phyloP scores from a whole-genome alignment of 2,329 filamentous ascomycete species.

The Phyllachora maydis region DNA sequence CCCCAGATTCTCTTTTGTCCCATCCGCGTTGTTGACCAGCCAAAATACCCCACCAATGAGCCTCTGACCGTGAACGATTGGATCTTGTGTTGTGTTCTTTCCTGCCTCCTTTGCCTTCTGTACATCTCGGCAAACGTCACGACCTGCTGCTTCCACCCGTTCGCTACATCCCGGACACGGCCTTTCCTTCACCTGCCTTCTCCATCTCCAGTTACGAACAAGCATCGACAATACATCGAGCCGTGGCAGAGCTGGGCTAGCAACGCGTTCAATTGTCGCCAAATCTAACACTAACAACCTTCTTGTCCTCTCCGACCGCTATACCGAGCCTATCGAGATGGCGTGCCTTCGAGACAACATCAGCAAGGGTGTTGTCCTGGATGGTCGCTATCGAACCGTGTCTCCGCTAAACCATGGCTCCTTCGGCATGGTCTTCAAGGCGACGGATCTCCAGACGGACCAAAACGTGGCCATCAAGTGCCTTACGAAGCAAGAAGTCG shows the following conservation, averaged over 20 bases:
- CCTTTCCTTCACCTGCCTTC: no score
- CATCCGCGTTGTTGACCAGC: constrained; percentile 11
- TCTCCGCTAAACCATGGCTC: constrained; percentile 96
- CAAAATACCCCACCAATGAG: constrained; percentile 20
- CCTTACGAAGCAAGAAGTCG: constrained; percentile 60
- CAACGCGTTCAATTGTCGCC: no score
- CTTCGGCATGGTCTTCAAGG: constrained; percentile 96
- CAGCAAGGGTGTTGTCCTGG: constrained; percentile 57
- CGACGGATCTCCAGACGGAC: constrained; percentile 56
- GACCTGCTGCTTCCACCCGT: no score
- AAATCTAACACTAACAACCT: no score
- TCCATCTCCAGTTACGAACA: no score
- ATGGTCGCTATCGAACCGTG: constrained; percentile 77
- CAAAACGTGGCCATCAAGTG: constrained; percentile 90
- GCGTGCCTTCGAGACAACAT: constrained; percentile 78
- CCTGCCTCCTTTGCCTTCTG: constrained; percentile 7
- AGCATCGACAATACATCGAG: no score
- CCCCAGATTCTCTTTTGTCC: constrained; percentile 12
- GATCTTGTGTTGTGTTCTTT: constrained; percentile 13
- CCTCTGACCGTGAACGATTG: constrained; percentile 22
- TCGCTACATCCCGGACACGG: no score
- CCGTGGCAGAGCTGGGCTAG: no score
- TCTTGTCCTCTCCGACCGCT: constrained; percentile 7
- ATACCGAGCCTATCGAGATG: constrained; percentile 22
- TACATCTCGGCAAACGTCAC: constrained; percentile 12